These are phyloP conservation scores for Colletotrichum spaethianum DNA, from an alignment of 2,329 filamentous ascomycete genomes.

Conservation along the genomic window DNA sequence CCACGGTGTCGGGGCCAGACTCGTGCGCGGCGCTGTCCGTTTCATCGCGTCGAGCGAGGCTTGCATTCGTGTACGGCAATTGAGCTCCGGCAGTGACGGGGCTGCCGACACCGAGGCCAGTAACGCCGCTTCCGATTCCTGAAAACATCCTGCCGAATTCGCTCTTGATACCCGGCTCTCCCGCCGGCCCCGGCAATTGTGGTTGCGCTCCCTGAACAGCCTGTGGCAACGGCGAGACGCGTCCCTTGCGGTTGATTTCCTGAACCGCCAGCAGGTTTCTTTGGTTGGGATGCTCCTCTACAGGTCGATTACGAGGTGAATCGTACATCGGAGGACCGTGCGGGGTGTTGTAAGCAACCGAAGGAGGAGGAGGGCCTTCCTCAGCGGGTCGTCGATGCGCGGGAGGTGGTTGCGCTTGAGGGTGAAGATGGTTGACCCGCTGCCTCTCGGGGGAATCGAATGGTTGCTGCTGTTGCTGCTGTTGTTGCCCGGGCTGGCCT, in stretches of 20 bases:
- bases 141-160: slow-evolving; percentile 97
- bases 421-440: slow-evolving; percentile 45
- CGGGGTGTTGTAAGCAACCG: slow-evolving; percentile 63
- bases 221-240: slow-evolving; percentile 90
- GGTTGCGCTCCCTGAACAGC: slow-evolving; percentile 93
- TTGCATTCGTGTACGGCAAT: slow-evolving; percentile 62
- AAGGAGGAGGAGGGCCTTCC: slow-evolving; percentile 64
- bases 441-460: slow-evolving; percentile 48
- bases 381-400: slow-evolving; percentile 60
- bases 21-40: slow-evolving; percentile 61
- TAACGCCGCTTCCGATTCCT: slow-evolving; percentile 80
- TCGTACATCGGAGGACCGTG: slow-evolving; percentile 60
- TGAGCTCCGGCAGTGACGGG: slow-evolving; percentile 61
- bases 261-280: slow-evolving; percentile 84
- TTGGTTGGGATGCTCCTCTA: slow-evolving; percentile 70
- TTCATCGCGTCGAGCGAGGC: slow-evolving; percentile 68
- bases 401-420: slow-evolving; percentile 52
- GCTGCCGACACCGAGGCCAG: slow-evolving; percentile 65
- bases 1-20: slow-evolving; percentile 55
- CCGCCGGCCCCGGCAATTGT: slow-evolving; percentile 82
- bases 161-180: slow-evolving; percentile 91
- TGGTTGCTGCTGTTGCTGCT: slow-evolving; percentile 47
- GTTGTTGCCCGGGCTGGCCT: slow-evolving; percentile 40
- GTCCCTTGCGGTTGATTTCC: slow-evolving; percentile 84
- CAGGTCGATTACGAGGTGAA: slow-evolving; percentile 56